A percentile compares a stretch with the other conserved stretches of the same genome.
phyloP scores from a whole-genome alignment of 345 rosid genomes.

The Arabis alpina region DNA sequence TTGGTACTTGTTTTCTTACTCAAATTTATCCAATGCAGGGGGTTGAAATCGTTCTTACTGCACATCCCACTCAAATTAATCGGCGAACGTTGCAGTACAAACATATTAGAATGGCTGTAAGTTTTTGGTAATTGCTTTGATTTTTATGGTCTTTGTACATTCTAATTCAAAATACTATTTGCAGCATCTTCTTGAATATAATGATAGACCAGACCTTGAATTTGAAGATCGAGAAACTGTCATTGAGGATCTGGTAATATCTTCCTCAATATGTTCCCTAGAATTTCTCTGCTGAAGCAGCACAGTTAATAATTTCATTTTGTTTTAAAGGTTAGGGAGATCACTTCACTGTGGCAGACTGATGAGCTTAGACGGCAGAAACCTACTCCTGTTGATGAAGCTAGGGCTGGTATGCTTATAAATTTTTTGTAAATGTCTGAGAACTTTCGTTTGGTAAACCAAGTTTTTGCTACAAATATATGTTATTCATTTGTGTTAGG shows the following conservation, averaged over 20 bases:
- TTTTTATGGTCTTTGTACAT: constrained; percentile 21
- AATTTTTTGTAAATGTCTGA: constrained; percentile 6
- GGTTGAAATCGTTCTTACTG: constrained; percentile 96
- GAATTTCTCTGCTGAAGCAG: constrained; percentile 18
- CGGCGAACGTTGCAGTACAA: constrained; percentile 93
- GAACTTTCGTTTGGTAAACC: constrained; percentile 5
- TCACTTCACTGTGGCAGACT: constrained; percentile 90
- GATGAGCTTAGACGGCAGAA: constrained; percentile 95
- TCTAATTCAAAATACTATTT: constrained; percentile 32
- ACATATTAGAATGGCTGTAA: constrained; percentile 89
- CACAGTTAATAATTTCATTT: constrained; percentile 12
- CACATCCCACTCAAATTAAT: constrained; percentile 94
- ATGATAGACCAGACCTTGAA: constrained; percentile 88
- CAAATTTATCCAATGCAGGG: constrained; percentile 53
- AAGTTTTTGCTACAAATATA: constrained; percentile 17
- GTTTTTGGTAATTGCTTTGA: constrained; percentile 36
- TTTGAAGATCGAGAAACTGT: constrained; percentile 90
- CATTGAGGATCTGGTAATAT: constrained; percentile 91
- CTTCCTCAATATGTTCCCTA: constrained; percentile 15
- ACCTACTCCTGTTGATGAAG: constrained; percentile 94
- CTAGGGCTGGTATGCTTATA: constrained; percentile 67
- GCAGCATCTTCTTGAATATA: constrained; percentile 92
- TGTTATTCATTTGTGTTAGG: constrained; percentile 47
- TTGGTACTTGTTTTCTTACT: constrained; percentile 10
- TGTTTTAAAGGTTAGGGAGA: constrained; percentile 70